Conservation (phyloP, 352 stramenopile genomes). For the Phytophthora tubulina region DNA sequence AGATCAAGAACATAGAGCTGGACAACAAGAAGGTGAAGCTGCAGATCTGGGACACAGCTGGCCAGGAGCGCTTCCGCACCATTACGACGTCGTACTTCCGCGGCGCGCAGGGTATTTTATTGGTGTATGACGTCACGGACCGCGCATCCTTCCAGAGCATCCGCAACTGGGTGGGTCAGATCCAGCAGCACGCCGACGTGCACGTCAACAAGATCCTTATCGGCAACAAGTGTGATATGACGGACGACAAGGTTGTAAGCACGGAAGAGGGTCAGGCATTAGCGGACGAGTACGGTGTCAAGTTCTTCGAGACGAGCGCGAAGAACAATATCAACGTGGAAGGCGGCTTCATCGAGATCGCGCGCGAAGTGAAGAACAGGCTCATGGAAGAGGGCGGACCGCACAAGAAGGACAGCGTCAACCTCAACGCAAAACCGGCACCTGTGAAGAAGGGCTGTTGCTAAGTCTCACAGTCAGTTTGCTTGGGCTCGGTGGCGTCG, state of each 20-base stretch:
- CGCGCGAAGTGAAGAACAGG: slow-evolving; percentile 90
- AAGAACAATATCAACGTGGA: slow-evolving; percentile 98
- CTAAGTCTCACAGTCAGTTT: slow-evolving; percentile 57
- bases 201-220: slow-evolving; percentile 99
- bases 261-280: slow-evolving; percentile 95
- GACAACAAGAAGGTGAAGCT: slow-evolving; percentile 99
- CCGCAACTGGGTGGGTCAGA: slow-evolving; percentile 98
- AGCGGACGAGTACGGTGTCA: slow-evolving; percentile 95
- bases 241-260: slow-evolving; percentile 96
- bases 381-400: slow-evolving; percentile 90
- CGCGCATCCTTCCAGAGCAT: slow-evolving; percentile 98
- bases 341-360: slow-evolving; percentile 90
- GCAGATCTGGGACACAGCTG: slow-evolving; percentile 99
- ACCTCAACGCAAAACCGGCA: slow-evolving; percentile 79
- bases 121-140: slow-evolving; percentile 99
- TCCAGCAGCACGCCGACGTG: slow-evolving; percentile 98
- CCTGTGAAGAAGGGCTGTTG: slow-evolving; percentile 88
- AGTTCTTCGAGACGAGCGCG: slow-evolving; percentile 96
- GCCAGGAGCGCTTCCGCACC: slow-evolving; percentile 98
- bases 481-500: slow-evolving; percentile 32
- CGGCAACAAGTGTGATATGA: slow-evolving; percentile 99
- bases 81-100: slow-evolving; percentile 99
- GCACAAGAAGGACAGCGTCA: slow-evolving; percentile 89
- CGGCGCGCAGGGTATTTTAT: slow-evolving; percentile 98
- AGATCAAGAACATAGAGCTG: slow-evolving; percentile 94